These are phyloP conservation scores for Populus deltoides DNA, from an alignment of 345 rosid genomes.

Conservation along the genomic window DNA sequence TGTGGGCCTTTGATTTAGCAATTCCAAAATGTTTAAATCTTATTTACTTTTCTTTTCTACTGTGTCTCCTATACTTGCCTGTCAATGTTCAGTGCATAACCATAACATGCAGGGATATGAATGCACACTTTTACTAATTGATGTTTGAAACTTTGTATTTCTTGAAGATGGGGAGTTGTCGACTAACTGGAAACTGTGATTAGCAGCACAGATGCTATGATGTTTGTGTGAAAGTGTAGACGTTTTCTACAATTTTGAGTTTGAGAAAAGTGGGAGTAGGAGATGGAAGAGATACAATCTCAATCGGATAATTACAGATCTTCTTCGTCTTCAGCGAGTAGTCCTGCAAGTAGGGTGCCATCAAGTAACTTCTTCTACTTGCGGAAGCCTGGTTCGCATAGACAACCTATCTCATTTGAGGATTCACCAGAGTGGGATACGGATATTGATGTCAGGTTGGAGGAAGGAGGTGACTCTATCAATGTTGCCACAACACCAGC, in stretches of 20 bases:
- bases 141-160: not conserved
- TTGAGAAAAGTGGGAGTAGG: constrained; percentile 18
- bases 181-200: constrained; percentile 1
- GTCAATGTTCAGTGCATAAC: not conserved
- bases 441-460: constrained; percentile 66
- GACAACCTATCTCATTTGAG: constrained; percentile 95
- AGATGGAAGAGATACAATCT: constrained; percentile 96
- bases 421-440: constrained; percentile 99
- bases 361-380: constrained; percentile 93
- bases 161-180: not conserved
- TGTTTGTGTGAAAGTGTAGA: constrained; percentile 3
- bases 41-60: not conserved
- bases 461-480: constrained; percentile 80
- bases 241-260: constrained; percentile 9
- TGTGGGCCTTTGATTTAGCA: not conserved
- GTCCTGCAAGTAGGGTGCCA: constrained; percentile 94
- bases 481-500: constrained; percentile 64
- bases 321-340: constrained; percentile 94
- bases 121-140: not conserved
- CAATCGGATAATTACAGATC: constrained; percentile 94
- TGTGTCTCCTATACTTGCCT: not conserved
- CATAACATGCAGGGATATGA: not conserved
- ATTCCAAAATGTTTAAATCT: not conserved
- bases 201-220: constrained; percentile 12
- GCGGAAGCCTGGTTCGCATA: constrained; percentile 82